phyloP scores from a whole-genome alignment of 257 asterid genomes.

The Solanum lycopersicoides region DNA sequence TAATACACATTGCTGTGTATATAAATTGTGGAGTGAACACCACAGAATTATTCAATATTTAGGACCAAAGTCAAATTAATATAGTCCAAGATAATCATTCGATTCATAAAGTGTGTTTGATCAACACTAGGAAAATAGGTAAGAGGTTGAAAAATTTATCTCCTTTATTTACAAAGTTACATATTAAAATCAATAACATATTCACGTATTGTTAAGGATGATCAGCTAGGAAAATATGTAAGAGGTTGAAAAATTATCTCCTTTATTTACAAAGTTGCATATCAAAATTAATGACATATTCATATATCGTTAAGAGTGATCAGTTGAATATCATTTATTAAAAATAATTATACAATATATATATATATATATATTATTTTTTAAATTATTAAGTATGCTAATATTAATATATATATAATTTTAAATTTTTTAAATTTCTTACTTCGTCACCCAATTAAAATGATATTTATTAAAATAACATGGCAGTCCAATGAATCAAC shows the following conservation, averaged over 20 bases:
- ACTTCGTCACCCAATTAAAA: too few species aligned
- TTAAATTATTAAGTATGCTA: rapidly evolving
- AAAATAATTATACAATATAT: too few species aligned
- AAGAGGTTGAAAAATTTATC: neutral
- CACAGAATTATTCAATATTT: neutral
- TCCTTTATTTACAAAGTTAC: neutral
- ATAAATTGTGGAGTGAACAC: neutral
- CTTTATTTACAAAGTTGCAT: neutral
- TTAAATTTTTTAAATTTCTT: too few species aligned
- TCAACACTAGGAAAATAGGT: neutral
- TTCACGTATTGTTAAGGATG: too few species aligned
- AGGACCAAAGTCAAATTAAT: neutral
- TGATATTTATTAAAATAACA: neutral
- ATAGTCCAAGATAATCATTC: neutral
- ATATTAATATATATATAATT: too few species aligned
- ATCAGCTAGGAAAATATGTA: neutral
- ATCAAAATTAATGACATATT: neutral
- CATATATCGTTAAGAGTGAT: too few species aligned
- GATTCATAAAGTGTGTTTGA: neutral
- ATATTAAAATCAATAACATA: neutral
- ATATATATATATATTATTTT: too few species aligned
- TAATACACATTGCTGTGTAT: neutral
- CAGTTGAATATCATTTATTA: neutral
- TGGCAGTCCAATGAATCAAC: neutral
- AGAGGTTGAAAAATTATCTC: neutral